Base-by-base conservation (phyloP, 1,139 yeast genomes). In the Magnusiomyces tetraspermus region DNA sequence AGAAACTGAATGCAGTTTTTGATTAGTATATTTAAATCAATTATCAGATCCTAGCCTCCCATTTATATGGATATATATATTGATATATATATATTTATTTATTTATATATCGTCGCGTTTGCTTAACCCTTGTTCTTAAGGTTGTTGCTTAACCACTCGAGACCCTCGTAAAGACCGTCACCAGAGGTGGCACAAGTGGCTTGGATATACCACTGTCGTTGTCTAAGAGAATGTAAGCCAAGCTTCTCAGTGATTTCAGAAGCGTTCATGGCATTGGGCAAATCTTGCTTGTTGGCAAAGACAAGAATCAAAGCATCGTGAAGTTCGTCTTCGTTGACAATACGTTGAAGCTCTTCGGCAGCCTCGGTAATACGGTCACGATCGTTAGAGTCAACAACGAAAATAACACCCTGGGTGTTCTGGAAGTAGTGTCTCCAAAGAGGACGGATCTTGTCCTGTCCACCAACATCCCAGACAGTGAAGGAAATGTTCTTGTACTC, bases 391-490 rank as follows among this genome's bases (percentile, higher is more conserved):
- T 87, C 96, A 63, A 87, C 95, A 60, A 87, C 95, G 71, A 86
- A 87, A 70, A 87, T 87, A 69, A 87, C 85, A 76, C 95, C 95
- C 73, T 87, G 95, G 58, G 95, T 85, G 80, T 86, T 86, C 74
- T 86, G 94, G 84, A 81, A 85, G 75, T 86, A 87, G 74, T 87
- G 92, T 82, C 95, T 84, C 96, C 96, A 87, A 73, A 87, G 77
- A 56, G 95, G 95, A 77, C 95, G 85, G 70, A 87, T 86, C 77
- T 87, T 87, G 74, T 85, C 95, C 77, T 87, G 95, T 81, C 95
- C 95, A 83, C 95, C 95, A 67, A 87, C 95, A 80, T 87, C 95
- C 96, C 96, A 87, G 61, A 87, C 95, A 60, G 95, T 87, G 77
- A 87, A 87, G 48, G 94, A 83, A 71, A 87, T 86, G 82, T 87